Conservation (phyloP, 1,139 yeast species). For the Debaryomyces psychrophilus region DNA sequence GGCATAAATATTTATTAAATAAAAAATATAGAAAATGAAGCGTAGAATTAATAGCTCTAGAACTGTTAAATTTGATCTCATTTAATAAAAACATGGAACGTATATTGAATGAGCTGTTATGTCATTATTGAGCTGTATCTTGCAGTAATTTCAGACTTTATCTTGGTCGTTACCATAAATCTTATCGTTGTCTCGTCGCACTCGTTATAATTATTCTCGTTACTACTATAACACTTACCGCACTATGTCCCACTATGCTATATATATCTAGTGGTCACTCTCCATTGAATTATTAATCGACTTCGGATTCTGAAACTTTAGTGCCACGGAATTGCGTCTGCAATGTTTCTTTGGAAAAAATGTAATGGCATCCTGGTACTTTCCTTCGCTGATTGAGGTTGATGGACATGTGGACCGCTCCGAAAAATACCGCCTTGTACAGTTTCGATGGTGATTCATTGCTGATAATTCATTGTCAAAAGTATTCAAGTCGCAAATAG, state of each 20-base stretch:
- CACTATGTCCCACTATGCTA: not conserved
- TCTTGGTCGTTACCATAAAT: not conserved
- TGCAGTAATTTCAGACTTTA: too few relatives aligned
- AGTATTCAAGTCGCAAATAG: slow-evolving; percentile 31
- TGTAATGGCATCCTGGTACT: not conserved
- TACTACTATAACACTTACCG: not conserved
- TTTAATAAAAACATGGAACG: too few relatives aligned
- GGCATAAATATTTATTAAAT: not conserved
- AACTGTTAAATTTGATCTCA: too few relatives aligned
- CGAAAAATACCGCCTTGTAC: not conserved
- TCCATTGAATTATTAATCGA: slow-evolving; percentile 11
- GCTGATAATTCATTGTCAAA: slow-evolving; percentile 17
- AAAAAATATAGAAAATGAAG: not conserved
- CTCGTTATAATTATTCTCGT: not conserved
- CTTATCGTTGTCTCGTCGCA: not conserved
- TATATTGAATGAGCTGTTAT: too few relatives aligned
- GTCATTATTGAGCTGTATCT: too few relatives aligned
- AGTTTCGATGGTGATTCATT: slow-evolving; percentile 1
- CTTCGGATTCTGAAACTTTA: slow-evolving; percentile 32
- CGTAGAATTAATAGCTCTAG: too few relatives aligned
- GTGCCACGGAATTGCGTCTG: slow-evolving; percentile 35
- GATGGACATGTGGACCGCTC: not conserved
- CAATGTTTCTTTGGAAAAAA: slow-evolving; percentile 24
- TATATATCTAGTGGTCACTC: not conserved
- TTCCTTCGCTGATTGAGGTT: not conserved